Base-by-base conservation (phyloP, 257 asterid species). In the Leptodermis oblonga region DNA sequence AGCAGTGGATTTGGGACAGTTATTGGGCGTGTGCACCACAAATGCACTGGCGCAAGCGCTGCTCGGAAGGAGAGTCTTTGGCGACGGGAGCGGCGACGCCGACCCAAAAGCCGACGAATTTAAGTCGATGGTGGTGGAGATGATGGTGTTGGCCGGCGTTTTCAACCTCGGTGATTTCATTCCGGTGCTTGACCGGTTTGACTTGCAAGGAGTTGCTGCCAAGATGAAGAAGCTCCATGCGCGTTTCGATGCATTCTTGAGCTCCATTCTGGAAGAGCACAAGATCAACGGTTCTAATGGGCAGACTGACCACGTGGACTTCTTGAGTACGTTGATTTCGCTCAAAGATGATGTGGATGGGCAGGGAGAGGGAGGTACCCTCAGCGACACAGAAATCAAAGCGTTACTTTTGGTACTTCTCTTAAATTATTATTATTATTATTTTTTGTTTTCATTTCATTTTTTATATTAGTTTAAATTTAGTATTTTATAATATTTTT, bases 141-240 rank as follows among this genome's bases (percentile, higher is more conserved):
- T 90, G 60, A 88, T 92, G 98, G 86, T 75, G 49, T 41, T 90
- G 73, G 92, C 92, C 28, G 97, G 98, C 0, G 92, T 74, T 1
- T 90, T 90, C 82, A 90, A 92, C 78, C 11, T 92, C n/a, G 95
- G 98, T 15, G 98, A 92, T 58, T 88, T 88, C 68, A 90, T 92
- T 65, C 90, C 98, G 17, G 78, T 72, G 1, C 88, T 92, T n/a
- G 91, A 90, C 48, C 37, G 78, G 53, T 64, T 90, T 1, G 98
- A 92, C 73, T 70, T 92, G 60, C 98, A 90, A 70, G 97, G 98
- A 0, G 86, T 90, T 13, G 83, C 72, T 7, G 70, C 68, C 0
- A 90, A 86, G 70, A 87, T 92, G 98, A 92, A 92, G 95, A 88
- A 82, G 48, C 82, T 92, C 13, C 98, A 92, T 68, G 72, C 65